These are phyloP conservation scores for Lophiostoma macrostomum DNA, from an alignment of 495 filamentous ascomycete genomes.

Conservation along the genomic window DNA sequence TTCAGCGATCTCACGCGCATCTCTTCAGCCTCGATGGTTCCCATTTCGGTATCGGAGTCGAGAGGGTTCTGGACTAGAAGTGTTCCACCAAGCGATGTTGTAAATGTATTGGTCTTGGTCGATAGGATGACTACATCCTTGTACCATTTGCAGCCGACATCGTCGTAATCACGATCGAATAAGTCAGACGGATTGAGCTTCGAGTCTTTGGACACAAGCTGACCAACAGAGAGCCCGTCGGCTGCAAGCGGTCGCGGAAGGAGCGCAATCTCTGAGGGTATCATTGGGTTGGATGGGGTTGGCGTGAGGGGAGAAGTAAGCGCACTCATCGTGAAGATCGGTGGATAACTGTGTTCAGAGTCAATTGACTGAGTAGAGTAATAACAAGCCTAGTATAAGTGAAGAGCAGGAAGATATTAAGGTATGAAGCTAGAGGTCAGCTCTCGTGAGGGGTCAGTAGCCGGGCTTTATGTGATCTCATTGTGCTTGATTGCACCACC, in stretches of 20 bases:
- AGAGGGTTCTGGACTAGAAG: slow-evolving; percentile 5
- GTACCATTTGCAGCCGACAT: slow-evolving; percentile 25
- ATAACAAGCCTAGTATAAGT: not conserved
- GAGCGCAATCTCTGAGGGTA: slow-evolving; percentile 7
- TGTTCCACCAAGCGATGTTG: slow-evolving; percentile 2
- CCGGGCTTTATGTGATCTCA: slow-evolving; percentile 16
- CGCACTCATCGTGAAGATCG: not conserved
- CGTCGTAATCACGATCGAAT: slow-evolving; percentile 26
- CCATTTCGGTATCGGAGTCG: slow-evolving; percentile 2
- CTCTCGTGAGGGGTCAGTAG: slow-evolving; percentile 12
- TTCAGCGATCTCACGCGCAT: slow-evolving; percentile 18
- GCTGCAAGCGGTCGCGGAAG: slow-evolving; percentile 16
- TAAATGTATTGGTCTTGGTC: slow-evolving; percentile 1
- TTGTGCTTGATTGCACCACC: not conserved
- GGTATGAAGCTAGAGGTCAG: not conserved
- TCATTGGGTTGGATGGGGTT: too few species aligned
- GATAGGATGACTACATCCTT: slow-evolving; percentile 24
- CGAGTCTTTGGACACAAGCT: slow-evolving; percentile 16
- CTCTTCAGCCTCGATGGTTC: slow-evolving; percentile 21
- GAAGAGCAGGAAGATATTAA: not conserved
- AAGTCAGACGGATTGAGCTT: slow-evolving; percentile 12
- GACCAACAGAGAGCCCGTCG: slow-evolving; percentile 12
- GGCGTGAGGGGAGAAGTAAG: slow-evolving; percentile 6
- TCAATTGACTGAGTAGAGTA: not conserved
- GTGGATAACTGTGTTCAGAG: not conserved